phyloP scores from a whole-genome alignment of 2,329 filamentous ascomycete genomes.

The Colletotrichum plurivorum region DNA sequence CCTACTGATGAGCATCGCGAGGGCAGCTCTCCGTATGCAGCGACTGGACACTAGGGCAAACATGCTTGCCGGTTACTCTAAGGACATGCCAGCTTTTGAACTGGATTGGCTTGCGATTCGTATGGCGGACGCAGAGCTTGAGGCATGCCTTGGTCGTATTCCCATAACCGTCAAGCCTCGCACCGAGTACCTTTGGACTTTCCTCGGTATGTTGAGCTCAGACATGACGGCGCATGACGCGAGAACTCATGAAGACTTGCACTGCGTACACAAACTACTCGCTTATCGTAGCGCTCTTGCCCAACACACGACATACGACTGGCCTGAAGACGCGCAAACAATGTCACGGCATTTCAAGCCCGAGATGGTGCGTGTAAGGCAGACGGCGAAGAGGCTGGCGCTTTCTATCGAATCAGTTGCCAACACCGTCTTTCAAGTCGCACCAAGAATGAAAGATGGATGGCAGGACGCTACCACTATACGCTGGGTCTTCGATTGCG shows the following conservation, averaged over 20 bases:
- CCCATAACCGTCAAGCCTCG: neutral
- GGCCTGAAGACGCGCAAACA: neutral
- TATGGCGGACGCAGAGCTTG: neutral
- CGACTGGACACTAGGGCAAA: rapidly evolving
- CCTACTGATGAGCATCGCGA: neutral
- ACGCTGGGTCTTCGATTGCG: neutral
- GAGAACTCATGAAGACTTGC: no score
- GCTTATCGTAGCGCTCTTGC: neutral
- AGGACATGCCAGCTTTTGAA: rapidly evolving
- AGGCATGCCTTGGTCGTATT: neutral
- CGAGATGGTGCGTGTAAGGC: neutral
- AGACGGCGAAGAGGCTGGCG: neutral
- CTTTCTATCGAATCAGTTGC: neutral
- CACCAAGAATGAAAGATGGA: neutral
- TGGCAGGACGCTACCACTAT: neutral
- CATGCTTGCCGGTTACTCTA: rapidly evolving
- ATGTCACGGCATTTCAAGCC: neutral
- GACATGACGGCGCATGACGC: neutral
- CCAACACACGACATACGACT: neutral
- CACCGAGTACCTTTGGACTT: neutral
- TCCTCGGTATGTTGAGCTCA: neutral
- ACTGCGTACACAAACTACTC: neutral
- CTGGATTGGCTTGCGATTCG: neutral
- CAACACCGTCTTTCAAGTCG: neutral
- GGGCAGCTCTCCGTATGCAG: neutral